A percentile compares a stretch with the other conserved stretches of the same genome.
Conservation (phyloP, 208 protist genomes). For the Leishmania amazonensis region DNA sequence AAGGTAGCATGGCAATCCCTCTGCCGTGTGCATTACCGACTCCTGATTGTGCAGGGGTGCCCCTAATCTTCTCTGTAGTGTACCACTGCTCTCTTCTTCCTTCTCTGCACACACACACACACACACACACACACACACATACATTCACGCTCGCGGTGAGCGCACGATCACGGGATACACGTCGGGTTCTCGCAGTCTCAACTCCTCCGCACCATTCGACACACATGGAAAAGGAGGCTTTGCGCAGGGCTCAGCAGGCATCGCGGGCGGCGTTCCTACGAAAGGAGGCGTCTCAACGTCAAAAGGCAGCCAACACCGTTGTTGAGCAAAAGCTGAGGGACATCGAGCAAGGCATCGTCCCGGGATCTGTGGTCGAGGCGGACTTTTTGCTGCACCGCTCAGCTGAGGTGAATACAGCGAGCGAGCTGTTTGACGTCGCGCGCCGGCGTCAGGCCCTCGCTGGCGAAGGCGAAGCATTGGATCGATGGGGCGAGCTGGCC, state of each 20-base stretch:
- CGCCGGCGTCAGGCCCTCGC: conserved; percentile 52
- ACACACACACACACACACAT: conserved; percentile 9
- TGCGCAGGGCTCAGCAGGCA: conserved; percentile 64
- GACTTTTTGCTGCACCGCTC: conserved; percentile 72
- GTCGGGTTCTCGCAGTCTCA: conserved; percentile 4
- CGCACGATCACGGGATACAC: not conserved
- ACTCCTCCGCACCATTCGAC: not conserved
- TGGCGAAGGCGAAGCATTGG: conserved; percentile 27
- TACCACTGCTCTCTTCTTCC: not conserved
- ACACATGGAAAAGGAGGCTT: conserved; percentile 60
- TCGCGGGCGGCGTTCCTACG: conserved; percentile 77
- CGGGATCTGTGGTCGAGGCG: conserved; percentile 56
- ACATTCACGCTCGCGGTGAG: not conserved
- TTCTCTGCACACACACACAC: conserved; percentile 5
- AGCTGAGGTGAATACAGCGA: conserved; percentile 62
- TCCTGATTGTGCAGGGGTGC: not conserved
- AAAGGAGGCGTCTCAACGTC: conserved; percentile 55
- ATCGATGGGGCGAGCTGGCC: conserved; percentile 11
- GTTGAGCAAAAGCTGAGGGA: conserved; percentile 77
- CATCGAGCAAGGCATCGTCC: conserved; percentile 77
- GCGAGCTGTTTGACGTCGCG: conserved; percentile 63
- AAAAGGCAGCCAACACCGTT: conserved; percentile 64
- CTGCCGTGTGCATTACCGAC: not conserved
- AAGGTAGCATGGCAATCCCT: not conserved
- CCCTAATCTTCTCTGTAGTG: not conserved